Evolutionary conservation across 129 eudicot species (phyloP).

Genomic region (Arctium minus): DNA sequence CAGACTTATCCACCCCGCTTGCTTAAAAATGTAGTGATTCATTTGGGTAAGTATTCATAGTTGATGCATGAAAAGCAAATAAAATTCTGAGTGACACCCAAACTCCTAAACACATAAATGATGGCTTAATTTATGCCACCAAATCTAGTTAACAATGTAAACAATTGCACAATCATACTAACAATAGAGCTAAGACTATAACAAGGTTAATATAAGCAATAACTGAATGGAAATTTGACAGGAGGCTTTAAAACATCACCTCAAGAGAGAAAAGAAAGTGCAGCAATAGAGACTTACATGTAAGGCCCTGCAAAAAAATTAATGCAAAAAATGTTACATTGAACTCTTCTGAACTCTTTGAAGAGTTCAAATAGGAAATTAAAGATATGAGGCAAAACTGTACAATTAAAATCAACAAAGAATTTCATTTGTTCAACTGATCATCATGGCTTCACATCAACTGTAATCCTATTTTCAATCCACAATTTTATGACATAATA

Average conservation of each 20-base stretch:
- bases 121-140: background rate
- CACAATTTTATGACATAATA: background rate
- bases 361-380: background rate
- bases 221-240: background rate
- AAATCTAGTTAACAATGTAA: background rate
- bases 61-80: background rate
- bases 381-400: background rate
- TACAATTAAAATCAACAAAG: background rate
- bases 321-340: background rate
- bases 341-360: background rate
- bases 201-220: background rate
- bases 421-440: background rate
- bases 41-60: background rate
- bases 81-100: background rate
- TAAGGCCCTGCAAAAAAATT: constrained; percentile 76
- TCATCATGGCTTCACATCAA: background rate
- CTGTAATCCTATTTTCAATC: background rate
- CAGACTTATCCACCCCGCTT: background rate
- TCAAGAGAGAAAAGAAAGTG: constrained; percentile 4
- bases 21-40: background rate
- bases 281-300: constrained; percentile 60
- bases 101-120: background rate
- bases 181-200: background rate
- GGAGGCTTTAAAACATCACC: constrained; percentile 24
- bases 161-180: background rate